A percentile compares a stretch with the other conserved stretches of the same genome.
Evolutionary conservation across 495 filamentous ascomycete species (phyloP).

Genomic region (Aspergillus taichungensis): DNA sequence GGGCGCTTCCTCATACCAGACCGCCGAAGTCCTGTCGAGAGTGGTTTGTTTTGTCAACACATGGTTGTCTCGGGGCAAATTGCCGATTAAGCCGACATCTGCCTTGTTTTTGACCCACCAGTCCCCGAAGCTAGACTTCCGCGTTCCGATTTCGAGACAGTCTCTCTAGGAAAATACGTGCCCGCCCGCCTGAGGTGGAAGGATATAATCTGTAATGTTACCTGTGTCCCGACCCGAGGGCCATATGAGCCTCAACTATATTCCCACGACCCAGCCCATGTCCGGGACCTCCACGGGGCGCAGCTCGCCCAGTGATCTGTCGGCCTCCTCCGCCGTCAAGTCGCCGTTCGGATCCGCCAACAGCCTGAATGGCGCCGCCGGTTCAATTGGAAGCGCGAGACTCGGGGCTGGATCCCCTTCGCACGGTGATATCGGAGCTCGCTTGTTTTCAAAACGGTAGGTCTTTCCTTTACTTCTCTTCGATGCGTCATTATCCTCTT

Average conservation of each 20-base stretch:
- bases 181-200: slow-evolving; percentile 18
- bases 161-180: slow-evolving; percentile 14
- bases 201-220: slow-evolving; percentile 70
- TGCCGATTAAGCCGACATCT: slow-evolving; percentile 5
- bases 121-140: not conserved
- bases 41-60: slow-evolving; percentile 1
- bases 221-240: slow-evolving; percentile 58
- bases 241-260: slow-evolving; percentile 70
- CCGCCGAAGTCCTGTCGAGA: no score
- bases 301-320: slow-evolving; percentile 77
- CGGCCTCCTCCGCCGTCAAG: slow-evolving; percentile 56
- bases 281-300: slow-evolving; percentile 83
- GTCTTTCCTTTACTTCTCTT: slow-evolving; percentile 17
- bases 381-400: slow-evolving; percentile 65
- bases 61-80: slow-evolving; percentile 8
- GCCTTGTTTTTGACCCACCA: slow-evolving; percentile 8
- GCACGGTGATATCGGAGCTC: slow-evolving; percentile 64
- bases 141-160: slow-evolving; percentile 15
- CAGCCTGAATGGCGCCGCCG: slow-evolving; percentile 52
- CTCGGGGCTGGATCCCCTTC: slow-evolving; percentile 95
- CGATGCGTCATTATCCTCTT: not conserved
- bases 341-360: slow-evolving; percentile 67
- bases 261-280: slow-evolving; percentile 63
- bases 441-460: slow-evolving; percentile 89
- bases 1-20: no score